Evolutionary conservation across 2,329 filamentous ascomycete genomes (phyloP).

Genomic region (Talaromyces sp.): DNA sequence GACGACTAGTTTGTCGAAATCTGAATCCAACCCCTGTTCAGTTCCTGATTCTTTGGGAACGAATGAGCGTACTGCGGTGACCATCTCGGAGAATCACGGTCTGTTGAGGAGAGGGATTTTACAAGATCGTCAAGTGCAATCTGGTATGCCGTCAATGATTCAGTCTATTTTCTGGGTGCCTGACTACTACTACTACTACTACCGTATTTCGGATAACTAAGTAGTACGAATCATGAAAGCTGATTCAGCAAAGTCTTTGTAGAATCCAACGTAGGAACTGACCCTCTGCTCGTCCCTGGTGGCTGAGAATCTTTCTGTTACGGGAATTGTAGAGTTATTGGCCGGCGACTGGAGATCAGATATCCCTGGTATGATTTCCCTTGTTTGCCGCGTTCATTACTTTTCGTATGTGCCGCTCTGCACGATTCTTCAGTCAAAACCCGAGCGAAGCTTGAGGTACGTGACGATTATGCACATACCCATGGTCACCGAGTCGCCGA

Average conservation of each 20-base stretch:
- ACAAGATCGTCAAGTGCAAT: neutral
- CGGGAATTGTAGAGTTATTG: neutral
- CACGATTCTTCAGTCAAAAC: neutral
- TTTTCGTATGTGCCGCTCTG: neutral
- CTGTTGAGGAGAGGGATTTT: neutral
- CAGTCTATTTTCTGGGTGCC: too few species aligned
- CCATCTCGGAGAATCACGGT: neutral
- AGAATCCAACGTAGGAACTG: neutral
- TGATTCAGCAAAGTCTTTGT: neutral
- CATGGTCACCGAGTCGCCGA: conserved; percentile 11
- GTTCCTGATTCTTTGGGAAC: neutral
- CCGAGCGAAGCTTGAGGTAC: neutral
- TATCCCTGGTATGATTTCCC: neutral
- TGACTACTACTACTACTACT: neutral
- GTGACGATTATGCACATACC: neutral
- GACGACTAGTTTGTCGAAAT: neutral
- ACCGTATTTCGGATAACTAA: neutral
- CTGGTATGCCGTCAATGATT: neutral
- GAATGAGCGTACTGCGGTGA: conserved; percentile 1
- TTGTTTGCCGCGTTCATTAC: neutral
- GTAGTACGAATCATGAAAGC: neutral
- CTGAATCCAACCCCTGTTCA: neutral
- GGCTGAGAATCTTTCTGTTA: neutral
- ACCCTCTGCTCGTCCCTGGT: neutral
- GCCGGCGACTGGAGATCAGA: neutral